phyloP scores from a whole-genome alignment of 1,284 basidiomycete species.

The Tilletia setariae region DNA sequence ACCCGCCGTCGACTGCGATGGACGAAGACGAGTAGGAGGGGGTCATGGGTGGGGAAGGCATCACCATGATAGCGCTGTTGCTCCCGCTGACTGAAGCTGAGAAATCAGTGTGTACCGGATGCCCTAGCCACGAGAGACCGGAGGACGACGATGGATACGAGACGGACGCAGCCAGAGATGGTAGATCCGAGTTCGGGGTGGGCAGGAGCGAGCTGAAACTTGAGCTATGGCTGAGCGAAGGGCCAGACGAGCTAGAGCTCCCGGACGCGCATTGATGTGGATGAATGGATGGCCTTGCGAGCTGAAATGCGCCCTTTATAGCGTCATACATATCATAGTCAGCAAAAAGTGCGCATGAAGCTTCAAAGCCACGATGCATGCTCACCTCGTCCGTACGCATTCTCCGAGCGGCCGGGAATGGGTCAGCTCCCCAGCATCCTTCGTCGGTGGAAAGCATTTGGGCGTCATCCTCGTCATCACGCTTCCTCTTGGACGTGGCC shows the following conservation, averaged over 20 bases:
- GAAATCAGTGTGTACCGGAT: background rate
- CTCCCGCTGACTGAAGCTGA: background rate
- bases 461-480: background rate
- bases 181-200: background rate
- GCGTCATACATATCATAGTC: background rate
- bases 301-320: background rate
- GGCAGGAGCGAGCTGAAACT: background rate
- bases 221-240: background rate
- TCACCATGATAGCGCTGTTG: no score
- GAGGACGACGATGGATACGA: background rate
- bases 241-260: no score
- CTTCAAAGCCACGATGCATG: background rate
- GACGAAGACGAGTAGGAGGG: background rate
- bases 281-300: background rate
- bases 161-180: no score
- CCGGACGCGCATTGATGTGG: background rate
- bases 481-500: constrained; percentile 6
- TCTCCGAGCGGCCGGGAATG: background rate
- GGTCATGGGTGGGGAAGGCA: background rate
- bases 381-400: constrained; percentile 7
- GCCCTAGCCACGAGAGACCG: constrained; percentile 1
- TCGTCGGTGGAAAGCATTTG: background rate
- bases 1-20: background rate
- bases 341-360: background rate
- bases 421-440: background rate